These are phyloP conservation scores for Acacia crassicarpa DNA, from an alignment of 306 rosid species.

Conservation along the genomic window DNA sequence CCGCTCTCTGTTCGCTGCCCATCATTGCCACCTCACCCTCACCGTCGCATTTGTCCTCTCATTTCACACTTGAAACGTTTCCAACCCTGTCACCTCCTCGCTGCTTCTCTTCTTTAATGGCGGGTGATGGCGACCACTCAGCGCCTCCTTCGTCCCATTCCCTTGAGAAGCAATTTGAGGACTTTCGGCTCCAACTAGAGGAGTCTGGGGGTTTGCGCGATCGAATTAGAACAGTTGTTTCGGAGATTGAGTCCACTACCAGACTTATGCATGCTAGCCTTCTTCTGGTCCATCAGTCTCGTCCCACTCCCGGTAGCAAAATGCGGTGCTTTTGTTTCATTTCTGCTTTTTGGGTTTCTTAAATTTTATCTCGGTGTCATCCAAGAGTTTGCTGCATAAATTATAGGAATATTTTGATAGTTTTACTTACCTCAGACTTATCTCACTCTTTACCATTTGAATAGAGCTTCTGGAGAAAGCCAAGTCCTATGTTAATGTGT, in stretches of 20 bases:
- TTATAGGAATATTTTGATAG: not conserved
- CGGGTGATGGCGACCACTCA: conserved; percentile 42
- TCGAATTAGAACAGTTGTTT: conserved; percentile 70
- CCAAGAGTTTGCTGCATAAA: not conserved
- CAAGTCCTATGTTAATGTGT: conserved; percentile 56
- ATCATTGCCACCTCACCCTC: conserved; percentile 8
- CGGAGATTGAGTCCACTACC: conserved; percentile 77
- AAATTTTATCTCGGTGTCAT: not conserved
- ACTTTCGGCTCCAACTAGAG: conserved; percentile 65
- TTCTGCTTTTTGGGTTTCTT: not conserved
- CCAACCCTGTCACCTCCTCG: conserved; percentile 20
- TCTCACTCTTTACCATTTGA: conserved; percentile 1
- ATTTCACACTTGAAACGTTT: conserved; percentile 26
- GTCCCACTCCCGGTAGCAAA: conserved; percentile 69
- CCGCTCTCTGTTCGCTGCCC: conserved; percentile 15
- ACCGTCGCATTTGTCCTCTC: conserved; percentile 14
- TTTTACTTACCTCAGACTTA: not conserved
- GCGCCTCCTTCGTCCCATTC: conserved; percentile 37
- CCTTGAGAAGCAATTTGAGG: conserved; percentile 78
- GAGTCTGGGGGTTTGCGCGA: conserved; percentile 74
- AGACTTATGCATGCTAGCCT: conserved; percentile 71
- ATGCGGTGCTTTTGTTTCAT: not conserved
- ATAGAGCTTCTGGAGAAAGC: conserved; percentile 84
- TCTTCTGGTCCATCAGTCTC: conserved; percentile 88
- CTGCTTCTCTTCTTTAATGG: conserved; percentile 47